These are phyloP conservation scores for Elaeis oleifera DNA, from an alignment of 202 grass and related monocot genomes.

Conservation along the genomic window DNA sequence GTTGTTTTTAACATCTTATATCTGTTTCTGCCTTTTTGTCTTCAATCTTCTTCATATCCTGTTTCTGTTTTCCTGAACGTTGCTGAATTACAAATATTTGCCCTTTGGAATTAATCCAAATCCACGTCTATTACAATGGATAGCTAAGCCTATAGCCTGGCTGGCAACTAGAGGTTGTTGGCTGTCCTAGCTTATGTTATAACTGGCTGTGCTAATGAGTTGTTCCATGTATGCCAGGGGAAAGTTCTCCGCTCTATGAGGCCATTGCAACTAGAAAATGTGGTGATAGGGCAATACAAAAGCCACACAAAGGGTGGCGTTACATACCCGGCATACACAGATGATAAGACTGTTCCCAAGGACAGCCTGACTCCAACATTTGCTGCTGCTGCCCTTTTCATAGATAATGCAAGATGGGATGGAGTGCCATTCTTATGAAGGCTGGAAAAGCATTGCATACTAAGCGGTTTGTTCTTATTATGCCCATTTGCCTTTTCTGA, in stretches of 20 bases:
- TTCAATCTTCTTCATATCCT: too few relatives aligned
- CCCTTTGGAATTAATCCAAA: too few relatives aligned
- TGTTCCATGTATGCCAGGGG: slow-evolving; percentile 1
- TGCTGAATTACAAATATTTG: too few relatives aligned
- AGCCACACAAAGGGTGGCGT: slow-evolving; percentile 1
- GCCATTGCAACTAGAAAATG: slow-evolving; percentile 11
- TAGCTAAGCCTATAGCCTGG: too few relatives aligned
- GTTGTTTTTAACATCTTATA: too few relatives aligned
- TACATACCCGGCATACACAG: slow-evolving; percentile 8
- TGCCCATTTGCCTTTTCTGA: neutral
- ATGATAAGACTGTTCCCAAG: slow-evolving; percentile 10
- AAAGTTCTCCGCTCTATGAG: slow-evolving; percentile 13
- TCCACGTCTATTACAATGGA: too few relatives aligned
- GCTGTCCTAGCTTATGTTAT: too few relatives aligned
- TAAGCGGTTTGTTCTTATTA: neutral
- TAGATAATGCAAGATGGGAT: slow-evolving; percentile 24
- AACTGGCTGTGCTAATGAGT: too few relatives aligned
- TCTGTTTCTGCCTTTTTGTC: too few relatives aligned
- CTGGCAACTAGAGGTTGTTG: too few relatives aligned
- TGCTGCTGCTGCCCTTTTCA: slow-evolving; percentile 11
- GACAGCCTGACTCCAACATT: slow-evolving; percentile 10
- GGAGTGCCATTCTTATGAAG: slow-evolving; percentile 18
- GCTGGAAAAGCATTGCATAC: slow-evolving; percentile 8
- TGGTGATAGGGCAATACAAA: slow-evolving; percentile 11
- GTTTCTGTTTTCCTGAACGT: too few relatives aligned